phyloP scores from a whole-genome alignment of 1,284 basidiomycete genomes.

The Schizophyllum amplum region DNA sequence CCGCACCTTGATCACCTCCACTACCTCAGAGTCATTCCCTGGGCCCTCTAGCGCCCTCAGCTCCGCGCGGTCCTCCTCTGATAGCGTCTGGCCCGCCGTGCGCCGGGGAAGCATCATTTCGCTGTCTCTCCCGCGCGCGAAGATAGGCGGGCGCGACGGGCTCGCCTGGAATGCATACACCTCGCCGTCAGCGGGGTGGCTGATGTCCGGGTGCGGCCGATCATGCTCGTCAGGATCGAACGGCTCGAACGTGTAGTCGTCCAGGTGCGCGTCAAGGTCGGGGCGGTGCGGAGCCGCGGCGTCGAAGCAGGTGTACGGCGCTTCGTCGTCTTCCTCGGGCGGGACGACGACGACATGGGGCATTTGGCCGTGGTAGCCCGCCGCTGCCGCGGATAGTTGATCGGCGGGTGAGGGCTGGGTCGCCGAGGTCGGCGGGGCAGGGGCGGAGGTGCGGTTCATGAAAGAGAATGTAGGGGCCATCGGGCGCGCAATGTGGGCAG shows the following conservation, averaged over 20 bases:
- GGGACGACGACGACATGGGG: neutral
- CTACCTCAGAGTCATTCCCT: conserved; percentile 44
- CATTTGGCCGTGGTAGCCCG: neutral
- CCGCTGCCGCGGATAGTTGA: no score
- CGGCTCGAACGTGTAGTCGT: neutral
- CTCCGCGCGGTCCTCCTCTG: neutral
- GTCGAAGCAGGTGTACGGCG: neutral
- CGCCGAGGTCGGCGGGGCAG: no score
- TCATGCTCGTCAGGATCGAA: neutral
- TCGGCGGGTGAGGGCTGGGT: neutral
- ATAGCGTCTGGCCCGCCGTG: no score
- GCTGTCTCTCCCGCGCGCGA: no score
- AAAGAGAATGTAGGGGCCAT: neutral
- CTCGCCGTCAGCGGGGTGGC: no score
- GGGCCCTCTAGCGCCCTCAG: neutral
- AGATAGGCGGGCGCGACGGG: neutral
- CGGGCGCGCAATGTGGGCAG: no score
- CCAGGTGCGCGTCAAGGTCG: neutral
- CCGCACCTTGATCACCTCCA: conserved; percentile 62
- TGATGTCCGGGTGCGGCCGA: no score
- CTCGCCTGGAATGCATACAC: neutral
- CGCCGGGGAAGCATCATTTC: conserved; percentile 19
- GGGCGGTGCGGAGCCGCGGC: neutral
- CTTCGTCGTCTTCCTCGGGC: neutral
- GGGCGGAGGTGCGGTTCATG: neutral